Evolutionary conservation across 495 filamentous ascomycete species (phyloP).

Genomic region (Acidiella bohemica): DNA sequence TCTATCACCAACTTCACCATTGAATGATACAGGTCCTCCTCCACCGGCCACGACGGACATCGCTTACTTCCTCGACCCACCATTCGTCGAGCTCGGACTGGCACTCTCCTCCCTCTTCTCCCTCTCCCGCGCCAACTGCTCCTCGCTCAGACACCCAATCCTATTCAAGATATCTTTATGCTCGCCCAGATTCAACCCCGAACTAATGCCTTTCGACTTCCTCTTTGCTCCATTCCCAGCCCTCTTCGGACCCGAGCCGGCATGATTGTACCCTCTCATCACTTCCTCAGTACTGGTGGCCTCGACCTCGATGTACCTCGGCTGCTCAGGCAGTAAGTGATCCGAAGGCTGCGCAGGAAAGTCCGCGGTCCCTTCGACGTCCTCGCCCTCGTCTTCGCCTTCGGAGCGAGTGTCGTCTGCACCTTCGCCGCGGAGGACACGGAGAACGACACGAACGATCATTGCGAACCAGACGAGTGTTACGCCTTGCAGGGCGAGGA

Average conservation of each 20-base stretch:
- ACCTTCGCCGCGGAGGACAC: slow-evolving; percentile 57
- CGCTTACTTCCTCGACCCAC: no score
- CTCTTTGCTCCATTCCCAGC: neutral
- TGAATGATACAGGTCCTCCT: no score
- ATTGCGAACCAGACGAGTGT: slow-evolving; percentile 81
- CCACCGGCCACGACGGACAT: no score
- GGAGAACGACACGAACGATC: slow-evolving; percentile 67
- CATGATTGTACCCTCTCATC: no score
- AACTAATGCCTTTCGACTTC: slow-evolving; percentile 10
- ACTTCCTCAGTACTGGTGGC: slow-evolving; percentile 2
- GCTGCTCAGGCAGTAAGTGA: neutral
- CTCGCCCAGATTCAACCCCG: slow-evolving; percentile 16
- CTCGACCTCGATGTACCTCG: slow-evolving; percentile 17
- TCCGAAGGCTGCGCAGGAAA: neutral
- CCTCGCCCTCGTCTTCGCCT: slow-evolving; percentile 54
- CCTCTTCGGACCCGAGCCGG: neutral
- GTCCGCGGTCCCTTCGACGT: slow-evolving; percentile 17
- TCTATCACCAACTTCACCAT: no score
- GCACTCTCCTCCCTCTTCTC: slow-evolving; percentile 16
- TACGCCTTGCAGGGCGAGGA: slow-evolving; percentile 66
- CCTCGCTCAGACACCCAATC: slow-evolving; percentile 19
- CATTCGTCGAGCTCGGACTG: no score
- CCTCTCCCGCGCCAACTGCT: slow-evolving; percentile 18
- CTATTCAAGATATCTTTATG: slow-evolving; percentile 18
- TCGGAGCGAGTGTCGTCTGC: slow-evolving; percentile 84